Base-by-base conservation (phyloP, 768 basidiomycete species). In the Russula sp. region DNA sequence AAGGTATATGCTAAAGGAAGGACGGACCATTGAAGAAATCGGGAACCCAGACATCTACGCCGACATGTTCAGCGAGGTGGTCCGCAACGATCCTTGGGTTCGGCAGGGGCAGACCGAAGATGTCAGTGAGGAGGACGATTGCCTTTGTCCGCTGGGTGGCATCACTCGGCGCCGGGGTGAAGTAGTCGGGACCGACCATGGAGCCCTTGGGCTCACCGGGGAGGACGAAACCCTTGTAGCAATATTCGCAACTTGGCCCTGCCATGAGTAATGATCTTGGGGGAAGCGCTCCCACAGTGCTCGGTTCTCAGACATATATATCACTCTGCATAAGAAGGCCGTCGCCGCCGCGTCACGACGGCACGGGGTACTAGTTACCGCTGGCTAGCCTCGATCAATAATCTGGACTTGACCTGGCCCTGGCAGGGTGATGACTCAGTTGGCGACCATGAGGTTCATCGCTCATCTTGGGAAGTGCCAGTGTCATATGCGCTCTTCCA, bases 21-120 rank as follows among this genome's bases (percentile, higher is more conserved):
- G 38, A 67, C 73, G 49, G 56, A 81, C 84, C 85, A 62, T 75
- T 69, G 65, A 85, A 86, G 51, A 83, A 70, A 71, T 87, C 83
- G 9, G 84, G 85, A 18, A 83, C 75, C 79, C 82, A 86, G 18
- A 85, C 83, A 65, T 86, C 85, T 63, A 83, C 82, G 18, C 74
- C 71, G 34, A 85, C 67, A 18, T 71, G 66, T 59, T 77, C 71
- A 8, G 83, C 76, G 25, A 84, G 68, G 32, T 75, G 72, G 70
- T 86, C 84, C 1, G 84, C 83, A 6, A 85, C 73, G 59, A 87
- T 75, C 66, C 81, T 83, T 63, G 72, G 75, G 65, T 85, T 85
- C 39, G 75, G 65, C 16, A 85, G 68, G 5, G 75, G 73, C 6
- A 85, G 71, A 0, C 83, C 84, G 61, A 84, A 87, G 13, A 75